Conservation (phyloP, 2,329 filamentous ascomycete genomes). For the Botrytis porri region DNA sequence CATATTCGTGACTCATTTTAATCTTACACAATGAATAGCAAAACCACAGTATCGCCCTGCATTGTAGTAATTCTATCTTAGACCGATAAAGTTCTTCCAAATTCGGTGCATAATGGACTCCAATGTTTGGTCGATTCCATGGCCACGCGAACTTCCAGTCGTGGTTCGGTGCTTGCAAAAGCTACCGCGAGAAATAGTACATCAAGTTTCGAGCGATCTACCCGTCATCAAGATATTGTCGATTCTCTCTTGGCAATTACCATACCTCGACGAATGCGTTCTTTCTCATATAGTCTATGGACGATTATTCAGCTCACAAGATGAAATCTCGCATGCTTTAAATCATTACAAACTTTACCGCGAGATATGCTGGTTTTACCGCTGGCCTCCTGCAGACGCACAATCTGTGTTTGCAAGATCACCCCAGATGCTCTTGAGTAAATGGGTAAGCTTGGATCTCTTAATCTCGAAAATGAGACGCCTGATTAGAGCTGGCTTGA, state of each 20-base stretch:
- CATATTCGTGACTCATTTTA: neutral
- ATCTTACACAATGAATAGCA: neutral
- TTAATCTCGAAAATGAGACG: neutral
- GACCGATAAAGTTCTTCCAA: neutral
- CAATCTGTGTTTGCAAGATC: neutral
- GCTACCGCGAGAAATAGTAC: conserved; percentile 23
- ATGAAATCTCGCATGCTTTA: neutral
- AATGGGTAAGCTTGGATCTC: neutral
- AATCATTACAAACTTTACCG: conserved; percentile 4
- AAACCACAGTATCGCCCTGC: neutral
- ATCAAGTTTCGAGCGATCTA: conserved; percentile 21
- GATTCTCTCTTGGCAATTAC: conserved; percentile 12
- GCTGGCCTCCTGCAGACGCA: neutral
- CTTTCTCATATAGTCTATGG: neutral
- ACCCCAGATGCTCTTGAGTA: neutral
- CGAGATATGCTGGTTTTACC: neutral
- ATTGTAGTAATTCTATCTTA: neutral
- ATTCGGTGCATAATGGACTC: neutral
- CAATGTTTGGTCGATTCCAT: neutral
- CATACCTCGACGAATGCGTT: conserved; percentile 9
- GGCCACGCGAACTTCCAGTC: conserved; percentile 11
- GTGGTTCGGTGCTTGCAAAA: conserved; percentile 16
- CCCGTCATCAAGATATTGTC: conserved; percentile 21
- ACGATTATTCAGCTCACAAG: neutral
- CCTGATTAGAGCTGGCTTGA: neutral